phyloP scores from a whole-genome alignment of 768 basidiomycete genomes.

The Collybiopsis confluens region DNA sequence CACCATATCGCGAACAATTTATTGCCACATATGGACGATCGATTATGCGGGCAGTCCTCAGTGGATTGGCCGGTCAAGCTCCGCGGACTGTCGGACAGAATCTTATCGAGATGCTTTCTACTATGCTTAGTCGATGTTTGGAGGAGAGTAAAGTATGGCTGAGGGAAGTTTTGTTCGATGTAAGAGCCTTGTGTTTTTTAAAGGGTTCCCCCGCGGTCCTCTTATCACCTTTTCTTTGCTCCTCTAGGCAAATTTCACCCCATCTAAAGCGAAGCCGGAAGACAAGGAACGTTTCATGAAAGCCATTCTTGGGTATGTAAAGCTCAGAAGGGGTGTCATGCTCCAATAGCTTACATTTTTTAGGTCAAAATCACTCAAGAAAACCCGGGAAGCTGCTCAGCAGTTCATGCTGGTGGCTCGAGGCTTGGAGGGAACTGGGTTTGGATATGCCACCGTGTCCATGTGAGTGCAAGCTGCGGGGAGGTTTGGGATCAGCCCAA shows the following conservation, averaged over 20 bases:
- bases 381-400: slow-evolving; percentile 78
- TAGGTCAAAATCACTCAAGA: slow-evolving; percentile 69
- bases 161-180: slow-evolving; percentile 62
- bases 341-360: slow-evolving; percentile 1
- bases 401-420: slow-evolving; percentile 84
- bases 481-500: too few species aligned
- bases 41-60: slow-evolving; percentile 70
- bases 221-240: not conserved
- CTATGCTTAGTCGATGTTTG: slow-evolving; percentile 54
- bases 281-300: slow-evolving; percentile 79
- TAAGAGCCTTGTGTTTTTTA: slow-evolving; percentile 26
- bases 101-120: slow-evolving; percentile 76
- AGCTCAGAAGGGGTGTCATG: not conserved
- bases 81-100: slow-evolving; percentile 82
- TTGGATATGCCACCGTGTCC: slow-evolving; percentile 69
- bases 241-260: slow-evolving; percentile 70
- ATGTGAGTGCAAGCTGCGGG: too few species aligned
- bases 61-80: slow-evolving; percentile 79
- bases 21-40: slow-evolving; percentile 53
- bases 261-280: slow-evolving; percentile 65
- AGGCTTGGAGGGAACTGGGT: slow-evolving; percentile 80
- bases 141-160: slow-evolving; percentile 66
- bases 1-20: slow-evolving; percentile 47
- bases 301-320: slow-evolving; percentile 59
- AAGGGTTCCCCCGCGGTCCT: slow-evolving; percentile 4